Evolutionary conservation across 495 filamentous ascomycete species (phyloP), one percentile per base, ranked within the genome.

Genomic region (Podospora pseudoanserina): DNA sequence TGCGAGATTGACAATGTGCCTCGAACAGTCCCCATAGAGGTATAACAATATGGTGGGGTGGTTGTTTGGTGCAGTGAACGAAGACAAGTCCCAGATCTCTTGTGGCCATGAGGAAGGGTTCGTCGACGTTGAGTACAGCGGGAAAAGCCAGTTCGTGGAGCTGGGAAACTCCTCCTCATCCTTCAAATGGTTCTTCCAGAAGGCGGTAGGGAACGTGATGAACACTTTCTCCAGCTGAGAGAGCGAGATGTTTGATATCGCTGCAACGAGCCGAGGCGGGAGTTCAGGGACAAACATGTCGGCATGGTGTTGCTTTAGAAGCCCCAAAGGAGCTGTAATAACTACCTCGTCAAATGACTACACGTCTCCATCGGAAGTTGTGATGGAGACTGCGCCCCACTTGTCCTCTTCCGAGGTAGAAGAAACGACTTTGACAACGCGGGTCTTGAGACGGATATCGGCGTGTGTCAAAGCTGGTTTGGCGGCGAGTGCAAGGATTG

Each of bases 31-130:
- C 5, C 94, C 95, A 73, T 90, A 93, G 69, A 89, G 88, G 82
- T 99, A 99, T 84, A 96, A 99, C 27, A 99, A 85, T n/a, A 99
- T 84, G 2, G 93, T 97, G 13, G 95, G 91, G 44, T 97, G 94
- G 5, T 89, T 84, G 30, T 32, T 32, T 4, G 30, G 30, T 0
- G 81, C 73, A 0, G 87, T 83, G 19, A 97, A 83, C 2, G 90
- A 86, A 57, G 89, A 87, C 32, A 99, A 81, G 65, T 94, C 93
- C 67, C 97, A 80, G 70, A 85, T 83, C 80, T 95, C 90, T 79
- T 93, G 91, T 71, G 88, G 89, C 92, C 92, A 96, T 16, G 79
- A 72, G 13, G 80, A 28, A 1, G 89, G 88, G 73, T 94, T 93
- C 4, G 79, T 82, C 18, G 82, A 75, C 61, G 80, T 68, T 2